Percentiles rank a stretch among this genome's conserved stretches.
Conservation (phyloP, 305 asterid species). For the Fraxinus nigra region DNA sequence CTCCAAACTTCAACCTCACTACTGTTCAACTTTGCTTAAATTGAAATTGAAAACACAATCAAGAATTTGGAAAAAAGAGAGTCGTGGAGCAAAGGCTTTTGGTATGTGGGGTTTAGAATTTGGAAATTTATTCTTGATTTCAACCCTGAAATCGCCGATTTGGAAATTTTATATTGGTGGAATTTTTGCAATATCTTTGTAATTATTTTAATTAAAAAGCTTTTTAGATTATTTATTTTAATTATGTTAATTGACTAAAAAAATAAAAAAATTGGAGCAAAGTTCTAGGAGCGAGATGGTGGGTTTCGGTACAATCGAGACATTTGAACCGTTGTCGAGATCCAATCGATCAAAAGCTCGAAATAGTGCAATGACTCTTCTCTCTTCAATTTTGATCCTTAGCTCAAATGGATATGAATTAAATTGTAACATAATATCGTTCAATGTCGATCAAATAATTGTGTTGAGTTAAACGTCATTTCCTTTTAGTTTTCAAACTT, state of each 20-base stretch:
- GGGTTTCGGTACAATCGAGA: not conserved
- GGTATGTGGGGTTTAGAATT: not conserved
- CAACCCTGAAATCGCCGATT: not conserved
- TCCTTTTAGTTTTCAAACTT: not conserved
- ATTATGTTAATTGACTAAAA: not conserved
- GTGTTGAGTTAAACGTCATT: not conserved
- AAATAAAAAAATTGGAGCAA: not conserved
- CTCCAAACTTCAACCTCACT: not conserved
- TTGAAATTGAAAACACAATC: not conserved
- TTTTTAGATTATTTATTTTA: not conserved
- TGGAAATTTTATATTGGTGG: not conserved
- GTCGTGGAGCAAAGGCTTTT: not conserved
- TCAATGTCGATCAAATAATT: too few species aligned
- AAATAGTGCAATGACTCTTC: not conserved
- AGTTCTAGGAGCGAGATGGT: not conserved
- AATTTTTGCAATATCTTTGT: not conserved
- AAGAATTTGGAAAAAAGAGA: not conserved
- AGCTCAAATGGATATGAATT: not conserved
- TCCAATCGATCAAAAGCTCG: too few species aligned
- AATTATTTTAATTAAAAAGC: not conserved
- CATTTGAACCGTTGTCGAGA: not conserved
- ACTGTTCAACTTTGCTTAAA: conserved; percentile 12
- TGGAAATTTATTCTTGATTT: not conserved
- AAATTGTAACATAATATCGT: not conserved
- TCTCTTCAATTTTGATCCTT: not conserved